phyloP scores from a whole-genome alignment of 1,284 basidiomycete species.

The Kalmanozyma brasiliensis region DNA sequence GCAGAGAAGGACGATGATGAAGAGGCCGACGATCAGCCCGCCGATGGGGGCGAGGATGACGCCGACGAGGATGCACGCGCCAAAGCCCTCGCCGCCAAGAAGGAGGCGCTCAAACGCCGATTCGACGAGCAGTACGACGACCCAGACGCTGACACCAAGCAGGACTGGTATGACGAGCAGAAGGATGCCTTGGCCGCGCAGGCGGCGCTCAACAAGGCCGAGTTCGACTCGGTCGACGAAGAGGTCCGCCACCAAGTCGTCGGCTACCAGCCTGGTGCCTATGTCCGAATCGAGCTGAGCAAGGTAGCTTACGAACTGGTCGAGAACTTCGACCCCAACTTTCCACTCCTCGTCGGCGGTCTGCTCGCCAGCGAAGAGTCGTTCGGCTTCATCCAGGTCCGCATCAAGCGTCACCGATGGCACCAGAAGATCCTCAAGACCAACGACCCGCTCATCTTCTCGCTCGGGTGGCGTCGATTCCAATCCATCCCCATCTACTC shows the following conservation, averaged over 20 bases:
- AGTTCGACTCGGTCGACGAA: constrained; percentile 83
- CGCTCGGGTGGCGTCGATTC: constrained; percentile 94
- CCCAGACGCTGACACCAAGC: constrained; percentile 71
- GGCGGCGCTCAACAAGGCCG: constrained; percentile 82
- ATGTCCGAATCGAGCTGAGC: constrained; percentile 88
- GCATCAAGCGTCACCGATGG: constrained; percentile 97
- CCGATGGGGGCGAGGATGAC: constrained; percentile 65
- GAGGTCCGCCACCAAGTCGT: constrained; percentile 85
- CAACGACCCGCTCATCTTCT: constrained; percentile 95
- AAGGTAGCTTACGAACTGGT: constrained; percentile 91
- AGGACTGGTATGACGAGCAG: constrained; percentile 72
- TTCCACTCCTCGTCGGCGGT: constrained; percentile 91
- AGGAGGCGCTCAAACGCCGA: constrained; percentile 89
- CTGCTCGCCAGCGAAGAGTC: constrained; percentile 89
- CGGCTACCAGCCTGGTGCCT: constrained; percentile 89
- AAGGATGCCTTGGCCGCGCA: constrained; percentile 92
- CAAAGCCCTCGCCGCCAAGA: constrained; percentile 80
- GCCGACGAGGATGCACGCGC: constrained; percentile 70
- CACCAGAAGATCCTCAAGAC: constrained; percentile 91
- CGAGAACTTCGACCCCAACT: constrained; percentile 89
- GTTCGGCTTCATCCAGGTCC: constrained; percentile 89
- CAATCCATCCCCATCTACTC: constrained; percentile 95
- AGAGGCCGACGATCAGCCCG: constrained; percentile 68
- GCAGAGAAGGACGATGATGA: constrained; percentile 64
- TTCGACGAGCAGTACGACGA: constrained; percentile 98